Base-by-base conservation (phyloP, 768 basidiomycete species). In the Lactarius akahatsu region DNA sequence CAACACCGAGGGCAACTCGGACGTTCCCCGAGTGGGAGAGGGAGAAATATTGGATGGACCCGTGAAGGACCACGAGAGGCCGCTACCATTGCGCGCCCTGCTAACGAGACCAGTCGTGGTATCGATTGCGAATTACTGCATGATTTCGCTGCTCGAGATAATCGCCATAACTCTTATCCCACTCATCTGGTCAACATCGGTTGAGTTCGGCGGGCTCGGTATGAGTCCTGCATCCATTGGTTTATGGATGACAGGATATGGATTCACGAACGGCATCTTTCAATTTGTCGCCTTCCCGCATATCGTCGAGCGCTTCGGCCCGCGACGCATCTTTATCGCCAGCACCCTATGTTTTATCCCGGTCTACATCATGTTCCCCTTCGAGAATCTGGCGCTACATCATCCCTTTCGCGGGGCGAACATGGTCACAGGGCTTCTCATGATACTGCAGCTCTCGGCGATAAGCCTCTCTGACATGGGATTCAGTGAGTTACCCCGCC, bases 141-240 rank as follows among this genome's bases (percentile, higher is more conserved):
- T 72, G 15, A 73, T 84, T 18, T 77, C 77, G 10, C 77, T 86
- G 26, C 71, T 81, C 10, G 81, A 83, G 41, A 79, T 81, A 40
- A 72, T 77, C 5, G 65, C 78, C 59, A 57, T 71, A 28, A 78
- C 77, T 18, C 74, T 86, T n/a, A 36, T 77, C 0, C 83, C 85
- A 1, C 72, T 85, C 43, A 80, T 85, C 71, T 78, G 78, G 60
- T 74, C 81, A 32, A 78, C 80, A 6, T 80, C 85, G 1, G 71
- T 79, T 26, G 73, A 72, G 23, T 72, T 79, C 4, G 81, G 82
- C 1, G 81, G 80, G 6, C 76, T 81, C 7, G 74, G 75, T 15
- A 67, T 78, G 36, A 71, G 74, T 0, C 78, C 80, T 1, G 75
- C 78, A 7, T 70, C 69, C 20, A 82, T 82, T 52, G 80, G 80